phyloP scores from a whole-genome alignment of 345 rosid species.

The Camelina laxa region DNA sequence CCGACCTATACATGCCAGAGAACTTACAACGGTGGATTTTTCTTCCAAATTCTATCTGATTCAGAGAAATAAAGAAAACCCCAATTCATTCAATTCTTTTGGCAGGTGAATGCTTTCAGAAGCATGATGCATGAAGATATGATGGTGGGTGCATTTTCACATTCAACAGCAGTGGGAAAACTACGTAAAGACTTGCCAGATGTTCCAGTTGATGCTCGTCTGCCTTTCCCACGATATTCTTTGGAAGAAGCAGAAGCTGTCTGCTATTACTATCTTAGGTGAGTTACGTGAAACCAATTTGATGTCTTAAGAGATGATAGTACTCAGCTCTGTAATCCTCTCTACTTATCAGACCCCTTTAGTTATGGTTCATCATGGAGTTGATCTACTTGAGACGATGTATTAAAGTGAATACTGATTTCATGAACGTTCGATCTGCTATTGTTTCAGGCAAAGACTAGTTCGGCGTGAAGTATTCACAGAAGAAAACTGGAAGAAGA shows the following conservation, averaged over 20 bases:
- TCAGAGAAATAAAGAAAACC: neutral
- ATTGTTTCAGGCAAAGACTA: conserved; percentile 79
- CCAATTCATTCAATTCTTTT: conserved; percentile 23
- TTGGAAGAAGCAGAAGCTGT: conserved; percentile 88
- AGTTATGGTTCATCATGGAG: conserved; percentile 19
- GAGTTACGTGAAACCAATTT: conserved; percentile 33
- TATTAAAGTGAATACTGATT: conserved; percentile 2
- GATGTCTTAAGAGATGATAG: neutral
- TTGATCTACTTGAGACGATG: neutral
- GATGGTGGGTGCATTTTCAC: conserved; percentile 97
- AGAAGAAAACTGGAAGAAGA: conserved; percentile 84
- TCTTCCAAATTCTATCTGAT: conserved; percentile 12
- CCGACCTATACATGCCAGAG: conserved; percentile 82
- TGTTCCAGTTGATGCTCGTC: conserved; percentile 83
- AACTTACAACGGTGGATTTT: conserved; percentile 78
- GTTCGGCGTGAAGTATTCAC: conserved; percentile 70
- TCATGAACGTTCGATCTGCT: neutral
- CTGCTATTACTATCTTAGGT: conserved; percentile 95
- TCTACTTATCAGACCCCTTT: neutral
- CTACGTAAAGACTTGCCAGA: conserved; percentile 88
- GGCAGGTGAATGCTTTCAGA: conserved; percentile 93
- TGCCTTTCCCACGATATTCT: conserved; percentile 65
- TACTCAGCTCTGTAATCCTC: neutral
- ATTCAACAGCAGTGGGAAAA: conserved; percentile 96
- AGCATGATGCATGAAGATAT: conserved; percentile 88